These are phyloP conservation scores for Volvox africanus DNA, from an alignment of 139 green algal genomes.

Conservation along the genomic window DNA sequence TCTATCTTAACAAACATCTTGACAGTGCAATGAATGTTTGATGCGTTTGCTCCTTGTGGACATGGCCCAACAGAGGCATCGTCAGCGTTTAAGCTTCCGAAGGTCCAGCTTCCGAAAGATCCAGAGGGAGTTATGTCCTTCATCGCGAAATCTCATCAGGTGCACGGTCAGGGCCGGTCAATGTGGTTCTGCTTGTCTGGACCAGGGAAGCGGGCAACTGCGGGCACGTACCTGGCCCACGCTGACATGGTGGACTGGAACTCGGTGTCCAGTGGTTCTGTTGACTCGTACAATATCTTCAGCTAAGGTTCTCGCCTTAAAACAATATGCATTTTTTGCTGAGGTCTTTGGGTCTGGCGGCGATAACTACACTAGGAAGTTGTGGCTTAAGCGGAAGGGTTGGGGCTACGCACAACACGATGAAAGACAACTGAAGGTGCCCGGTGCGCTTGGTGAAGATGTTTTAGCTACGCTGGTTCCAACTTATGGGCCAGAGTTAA, in stretches of 20 bases:
- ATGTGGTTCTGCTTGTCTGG: slow-evolving; percentile 38
- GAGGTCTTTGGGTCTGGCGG: not conserved
- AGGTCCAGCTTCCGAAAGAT: slow-evolving; percentile 22
- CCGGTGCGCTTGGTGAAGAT: not conserved
- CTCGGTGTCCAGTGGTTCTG: not conserved
- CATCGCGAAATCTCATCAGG: slow-evolving; percentile 42
- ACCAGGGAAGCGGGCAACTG: slow-evolving; percentile 6
- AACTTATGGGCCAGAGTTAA: not conserved
- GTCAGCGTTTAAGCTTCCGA: slow-evolving; percentile 27
- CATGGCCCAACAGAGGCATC: not conserved
- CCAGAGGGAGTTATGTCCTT: slow-evolving; percentile 20
- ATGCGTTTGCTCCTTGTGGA: too few species aligned
- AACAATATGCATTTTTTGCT: not conserved
- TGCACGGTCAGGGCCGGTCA: slow-evolving; percentile 38
- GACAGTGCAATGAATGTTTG: too few species aligned
- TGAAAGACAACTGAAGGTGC: not conserved
- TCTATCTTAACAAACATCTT: too few species aligned
- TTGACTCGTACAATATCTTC: slow-evolving; percentile 49
- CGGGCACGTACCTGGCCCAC: slow-evolving; percentile 29
- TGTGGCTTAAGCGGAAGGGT: too few species aligned
- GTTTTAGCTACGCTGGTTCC: not conserved
- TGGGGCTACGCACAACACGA: not conserved
- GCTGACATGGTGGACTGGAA: slow-evolving; percentile 35
- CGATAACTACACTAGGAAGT: not conserved
- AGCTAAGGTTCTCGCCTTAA: not conserved